Percentiles rank a stretch among this genome's conserved stretches.
These are phyloP conservation scores for Dioscorea cayenensis DNA, from an alignment of 116 monocot genomes.

Conservation along the genomic window DNA sequence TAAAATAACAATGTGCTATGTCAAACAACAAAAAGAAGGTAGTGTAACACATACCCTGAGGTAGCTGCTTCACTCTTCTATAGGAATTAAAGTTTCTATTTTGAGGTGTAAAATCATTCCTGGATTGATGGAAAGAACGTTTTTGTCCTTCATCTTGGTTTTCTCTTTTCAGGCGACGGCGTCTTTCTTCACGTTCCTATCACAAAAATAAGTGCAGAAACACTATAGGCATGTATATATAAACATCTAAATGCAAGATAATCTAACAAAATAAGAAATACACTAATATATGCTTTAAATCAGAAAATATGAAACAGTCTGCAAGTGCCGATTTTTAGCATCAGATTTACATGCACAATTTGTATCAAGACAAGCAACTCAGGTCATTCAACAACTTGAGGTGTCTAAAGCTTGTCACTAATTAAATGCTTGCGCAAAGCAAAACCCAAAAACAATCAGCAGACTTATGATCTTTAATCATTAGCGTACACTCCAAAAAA, in stretches of 20 bases:
- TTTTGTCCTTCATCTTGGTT: constrained; percentile 42
- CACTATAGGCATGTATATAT: background rate
- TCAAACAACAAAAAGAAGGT: background rate
- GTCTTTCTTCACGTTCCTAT: constrained; percentile 91
- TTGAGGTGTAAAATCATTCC: constrained; percentile 33
- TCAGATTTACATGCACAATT: background rate
- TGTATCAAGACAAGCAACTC: background rate
- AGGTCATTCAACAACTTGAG: no score
- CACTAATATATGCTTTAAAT: no score
- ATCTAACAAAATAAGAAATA: background rate
- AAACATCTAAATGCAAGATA: background rate
- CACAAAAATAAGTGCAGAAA: background rate
- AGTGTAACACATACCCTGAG: constrained; percentile 42
- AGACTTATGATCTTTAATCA: background rate
- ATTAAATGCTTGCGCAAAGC: background rate
- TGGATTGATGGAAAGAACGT: constrained; percentile 15
- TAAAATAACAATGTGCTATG: background rate
- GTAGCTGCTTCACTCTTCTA: constrained; percentile 44
- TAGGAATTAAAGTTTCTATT: constrained; percentile 24
- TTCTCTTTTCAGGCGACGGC: constrained; percentile 48
- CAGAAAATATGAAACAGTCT: background rate
- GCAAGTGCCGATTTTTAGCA: background rate
- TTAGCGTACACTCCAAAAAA: background rate
- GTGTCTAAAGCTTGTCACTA: background rate
- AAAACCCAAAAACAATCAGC: background rate